A percentile compares a stretch with the other conserved stretches of the same genome.
These are phyloP conservation scores for Pichia heedii DNA, from an alignment of 805 yeast genomes.

Conservation along the genomic window DNA sequence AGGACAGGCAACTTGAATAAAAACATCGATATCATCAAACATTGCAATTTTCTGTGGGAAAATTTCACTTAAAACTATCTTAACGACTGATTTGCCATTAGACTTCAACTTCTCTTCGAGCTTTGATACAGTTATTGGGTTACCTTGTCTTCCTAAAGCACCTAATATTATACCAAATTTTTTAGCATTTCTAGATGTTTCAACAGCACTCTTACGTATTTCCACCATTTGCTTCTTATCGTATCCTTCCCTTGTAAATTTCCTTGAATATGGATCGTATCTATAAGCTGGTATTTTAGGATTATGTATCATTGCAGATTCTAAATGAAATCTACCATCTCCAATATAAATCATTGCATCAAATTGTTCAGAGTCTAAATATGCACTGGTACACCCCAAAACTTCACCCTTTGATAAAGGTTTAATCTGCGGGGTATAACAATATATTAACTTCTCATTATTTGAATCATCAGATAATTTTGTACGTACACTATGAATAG, in stretches of 20 bases:
- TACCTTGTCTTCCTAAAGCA: constrained; percentile 94
- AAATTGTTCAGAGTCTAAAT: constrained; percentile 52
- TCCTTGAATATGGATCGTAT: constrained; percentile 91
- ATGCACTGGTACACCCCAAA: constrained; percentile 89
- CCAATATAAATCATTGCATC: constrained; percentile 88
- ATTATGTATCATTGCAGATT: constrained; percentile 94
- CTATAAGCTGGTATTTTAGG: constrained; percentile 87
- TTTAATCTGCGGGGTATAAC: constrained; percentile 81
- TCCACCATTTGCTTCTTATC: constrained; percentile 76
- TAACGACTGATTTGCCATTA: constrained; percentile 61
- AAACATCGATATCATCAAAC: constrained; percentile 90
- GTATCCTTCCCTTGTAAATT: constrained; percentile 81
- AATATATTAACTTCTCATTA: constrained; percentile 39
- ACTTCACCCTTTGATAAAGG: constrained; percentile 96
- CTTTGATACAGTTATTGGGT: constrained; percentile 60
- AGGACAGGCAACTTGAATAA: constrained; percentile 97
- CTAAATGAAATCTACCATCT: constrained; percentile 93
- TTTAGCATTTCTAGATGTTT: constrained; percentile 46
- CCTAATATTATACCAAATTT: constrained; percentile 84
- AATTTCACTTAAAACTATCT: constrained; percentile 82
- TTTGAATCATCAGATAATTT: constrained; percentile 37
- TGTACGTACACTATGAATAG: constrained; percentile 69
- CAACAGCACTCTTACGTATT: constrained; percentile 68
- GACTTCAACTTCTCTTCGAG: constrained; percentile 45
- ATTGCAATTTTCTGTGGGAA: constrained; percentile 87